phyloP scores from a whole-genome alignment of 495 filamentous ascomycete genomes.

The Neurospora sp. region DNA sequence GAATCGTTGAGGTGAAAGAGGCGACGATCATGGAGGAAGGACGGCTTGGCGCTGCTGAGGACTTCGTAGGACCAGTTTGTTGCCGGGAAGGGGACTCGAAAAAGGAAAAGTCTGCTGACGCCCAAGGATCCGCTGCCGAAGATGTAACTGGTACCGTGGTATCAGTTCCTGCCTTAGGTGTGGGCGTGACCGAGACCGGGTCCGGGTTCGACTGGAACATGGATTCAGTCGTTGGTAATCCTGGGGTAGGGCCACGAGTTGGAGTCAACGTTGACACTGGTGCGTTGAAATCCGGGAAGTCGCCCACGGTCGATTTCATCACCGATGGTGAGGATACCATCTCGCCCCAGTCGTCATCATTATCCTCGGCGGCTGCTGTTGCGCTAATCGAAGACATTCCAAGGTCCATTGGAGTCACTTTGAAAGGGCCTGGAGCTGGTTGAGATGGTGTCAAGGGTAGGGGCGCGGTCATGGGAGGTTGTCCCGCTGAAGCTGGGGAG shows the following conservation, averaged over 20 bases:
- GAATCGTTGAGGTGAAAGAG: neutral
- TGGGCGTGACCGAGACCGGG: neutral
- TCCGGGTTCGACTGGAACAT: neutral
- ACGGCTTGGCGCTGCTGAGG: neutral
- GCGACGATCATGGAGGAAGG: neutral
- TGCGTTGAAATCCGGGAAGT: constrained; percentile 1
- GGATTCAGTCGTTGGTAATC: neutral
- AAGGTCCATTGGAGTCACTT: neutral
- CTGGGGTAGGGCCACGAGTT: neutral
- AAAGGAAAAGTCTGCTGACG: constrained; percentile 26
- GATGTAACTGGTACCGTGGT: neutral
- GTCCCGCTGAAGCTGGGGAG: constrained; percentile 2
- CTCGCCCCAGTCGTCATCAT: constrained; percentile 46
- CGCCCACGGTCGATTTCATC: constrained; percentile 4
- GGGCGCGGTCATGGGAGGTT: neutral
- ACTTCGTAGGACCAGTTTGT: neutral
- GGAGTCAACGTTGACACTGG: neutral
- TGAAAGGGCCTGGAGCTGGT: neutral
- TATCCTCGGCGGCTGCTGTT: constrained; percentile 15
- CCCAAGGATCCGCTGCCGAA: constrained; percentile 19
- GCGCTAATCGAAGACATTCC: neutral
- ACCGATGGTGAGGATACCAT: constrained; percentile 40
- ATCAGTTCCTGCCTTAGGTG: neutral
- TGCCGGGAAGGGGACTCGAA: constrained; percentile 18
- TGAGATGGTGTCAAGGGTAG: neutral